These are phyloP conservation scores for Arthonia radiata DNA, from an alignment of 495 filamentous ascomycete genomes.

Conservation along the genomic window DNA sequence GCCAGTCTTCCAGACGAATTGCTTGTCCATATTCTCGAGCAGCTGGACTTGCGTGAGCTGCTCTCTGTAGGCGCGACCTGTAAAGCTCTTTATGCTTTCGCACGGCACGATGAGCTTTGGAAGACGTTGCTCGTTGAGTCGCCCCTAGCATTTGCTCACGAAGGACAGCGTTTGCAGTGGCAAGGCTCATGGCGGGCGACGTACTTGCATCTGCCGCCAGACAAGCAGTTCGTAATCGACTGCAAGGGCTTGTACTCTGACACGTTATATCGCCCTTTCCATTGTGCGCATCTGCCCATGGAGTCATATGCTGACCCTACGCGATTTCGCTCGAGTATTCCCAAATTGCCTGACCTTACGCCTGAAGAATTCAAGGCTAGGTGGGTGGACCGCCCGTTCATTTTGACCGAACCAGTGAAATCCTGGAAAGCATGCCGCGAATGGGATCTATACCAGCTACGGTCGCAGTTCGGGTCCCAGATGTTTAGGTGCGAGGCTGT, in stretches of 20 bases:
- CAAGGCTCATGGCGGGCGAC: constrained; percentile 71
- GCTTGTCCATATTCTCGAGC: constrained; percentile 50
- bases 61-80: constrained; percentile 54
- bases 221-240: constrained; percentile 24
- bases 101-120: constrained; percentile 72
- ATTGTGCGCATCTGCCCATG: constrained; percentile 54
- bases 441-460: constrained; percentile 45
- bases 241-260: constrained; percentile 80
- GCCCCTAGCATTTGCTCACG: constrained; percentile 8
- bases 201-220: constrained; percentile 34
- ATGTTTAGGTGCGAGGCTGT: constrained; percentile 80
- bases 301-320: constrained; percentile 43
- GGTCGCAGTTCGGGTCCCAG: constrained; percentile 34
- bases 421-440: constrained; percentile 53
- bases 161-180: constrained; percentile 36
- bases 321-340: constrained; percentile 45
- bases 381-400: constrained; percentile 70
- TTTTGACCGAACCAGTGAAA: constrained; percentile 64
- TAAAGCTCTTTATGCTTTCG: constrained; percentile 73
- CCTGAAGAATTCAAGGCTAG: constrained; percentile 43
- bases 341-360: constrained; percentile 39
- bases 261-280: constrained; percentile 70
- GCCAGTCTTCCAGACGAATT: constrained; percentile 55
- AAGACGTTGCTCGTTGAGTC: constrained; percentile 55
- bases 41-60: constrained; percentile 36